Evolutionary conservation across 805 yeast genomes (phyloP).

Genomic region (Hyphopichia homilentoma): DNA sequence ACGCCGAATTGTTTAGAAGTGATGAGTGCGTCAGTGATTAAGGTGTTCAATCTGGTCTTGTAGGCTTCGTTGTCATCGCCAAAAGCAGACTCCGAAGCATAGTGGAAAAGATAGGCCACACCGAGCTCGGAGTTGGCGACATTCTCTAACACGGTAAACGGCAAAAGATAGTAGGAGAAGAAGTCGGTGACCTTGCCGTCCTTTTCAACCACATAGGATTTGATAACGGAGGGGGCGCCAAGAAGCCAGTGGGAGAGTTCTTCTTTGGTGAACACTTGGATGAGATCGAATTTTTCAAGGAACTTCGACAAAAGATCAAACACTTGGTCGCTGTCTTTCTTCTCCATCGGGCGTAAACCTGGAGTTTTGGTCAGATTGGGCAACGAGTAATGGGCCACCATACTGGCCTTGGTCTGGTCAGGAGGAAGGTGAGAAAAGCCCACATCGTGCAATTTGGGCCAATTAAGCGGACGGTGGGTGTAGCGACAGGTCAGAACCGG

Average conservation of each 20-base stretch:
- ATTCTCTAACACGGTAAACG: conserved; percentile 76
- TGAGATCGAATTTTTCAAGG: conserved; percentile 67
- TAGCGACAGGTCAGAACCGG: conserved; percentile 88
- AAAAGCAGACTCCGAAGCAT: conserved; percentile 67
- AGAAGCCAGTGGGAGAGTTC: conserved; percentile 83
- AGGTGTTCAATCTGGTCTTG: conserved; percentile 53
- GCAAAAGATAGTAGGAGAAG: conserved; percentile 83
- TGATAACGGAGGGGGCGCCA: conserved; percentile 59
- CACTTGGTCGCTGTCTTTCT: conserved; percentile 63
- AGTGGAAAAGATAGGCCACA: conserved; percentile 86
- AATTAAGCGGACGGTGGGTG: conserved; percentile 89
- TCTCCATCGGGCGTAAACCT: conserved; percentile 57
- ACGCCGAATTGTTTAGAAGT: conserved; percentile 63
- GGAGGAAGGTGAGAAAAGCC: conserved; percentile 84
- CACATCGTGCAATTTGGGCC: conserved; percentile 85
- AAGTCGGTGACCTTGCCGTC: conserved; percentile 78
- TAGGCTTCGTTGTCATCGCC: conserved; percentile 41
- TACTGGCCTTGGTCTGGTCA: conserved; percentile 59
- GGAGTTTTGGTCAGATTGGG: conserved; percentile 46
- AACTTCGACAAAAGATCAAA: conserved; percentile 55
- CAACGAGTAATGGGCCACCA: conserved; percentile 59
- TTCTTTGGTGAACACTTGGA: conserved; percentile 62
- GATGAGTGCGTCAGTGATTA: conserved; percentile 74
- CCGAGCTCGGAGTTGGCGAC: conserved; percentile 63
- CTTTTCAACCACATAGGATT: conserved; percentile 71